phyloP scores from a whole-genome alignment of 202 grass and related monocot genomes.

The Setaria italica region DNA sequence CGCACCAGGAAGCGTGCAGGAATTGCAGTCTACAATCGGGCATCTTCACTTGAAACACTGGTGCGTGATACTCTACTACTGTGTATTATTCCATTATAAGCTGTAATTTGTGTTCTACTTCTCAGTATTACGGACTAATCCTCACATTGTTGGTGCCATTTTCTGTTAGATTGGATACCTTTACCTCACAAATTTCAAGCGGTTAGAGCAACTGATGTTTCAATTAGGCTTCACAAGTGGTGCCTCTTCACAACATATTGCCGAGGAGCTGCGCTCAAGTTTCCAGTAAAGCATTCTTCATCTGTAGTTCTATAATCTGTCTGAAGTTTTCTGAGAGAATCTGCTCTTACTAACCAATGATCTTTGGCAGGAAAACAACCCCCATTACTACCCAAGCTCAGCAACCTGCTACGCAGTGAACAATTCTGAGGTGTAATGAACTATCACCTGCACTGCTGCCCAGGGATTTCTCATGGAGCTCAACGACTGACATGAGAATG shows the following conservation, averaged over 20 bases:
- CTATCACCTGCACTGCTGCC: neutral
- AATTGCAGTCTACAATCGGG: conserved; percentile 86
- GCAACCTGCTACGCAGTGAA: conserved; percentile 40
- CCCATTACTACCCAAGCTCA: conserved; percentile 19
- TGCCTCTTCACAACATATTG: conserved; percentile 81
- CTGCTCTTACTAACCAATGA: neutral
- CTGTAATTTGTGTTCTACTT: neutral
- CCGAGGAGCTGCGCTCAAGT: conserved; percentile 71
- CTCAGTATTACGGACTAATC: neutral
- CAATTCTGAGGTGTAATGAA: neutral
- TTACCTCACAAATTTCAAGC: conserved; percentile 90
- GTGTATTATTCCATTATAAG: neutral
- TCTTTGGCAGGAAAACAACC: conserved; percentile 55
- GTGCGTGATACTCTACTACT: conserved; percentile 47
- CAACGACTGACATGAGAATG: neutral
- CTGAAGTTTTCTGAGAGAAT: neutral
- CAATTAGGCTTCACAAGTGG: conserved; percentile 91
- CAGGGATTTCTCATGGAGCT: conserved; percentile 6
- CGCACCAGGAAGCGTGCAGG: conserved; percentile 89
- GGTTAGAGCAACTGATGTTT: conserved; percentile 91
- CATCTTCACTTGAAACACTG: conserved; percentile 97
- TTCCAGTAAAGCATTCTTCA: conserved; percentile 61
- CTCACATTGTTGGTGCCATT: conserved; percentile 16
- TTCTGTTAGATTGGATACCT: conserved; percentile 82
- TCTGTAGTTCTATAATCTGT: neutral